Percentiles rank a stretch among this genome's conserved stretches.
phyloP scores from a whole-genome alignment of 257 asterid genomes.

The Nicotiana otophora region DNA sequence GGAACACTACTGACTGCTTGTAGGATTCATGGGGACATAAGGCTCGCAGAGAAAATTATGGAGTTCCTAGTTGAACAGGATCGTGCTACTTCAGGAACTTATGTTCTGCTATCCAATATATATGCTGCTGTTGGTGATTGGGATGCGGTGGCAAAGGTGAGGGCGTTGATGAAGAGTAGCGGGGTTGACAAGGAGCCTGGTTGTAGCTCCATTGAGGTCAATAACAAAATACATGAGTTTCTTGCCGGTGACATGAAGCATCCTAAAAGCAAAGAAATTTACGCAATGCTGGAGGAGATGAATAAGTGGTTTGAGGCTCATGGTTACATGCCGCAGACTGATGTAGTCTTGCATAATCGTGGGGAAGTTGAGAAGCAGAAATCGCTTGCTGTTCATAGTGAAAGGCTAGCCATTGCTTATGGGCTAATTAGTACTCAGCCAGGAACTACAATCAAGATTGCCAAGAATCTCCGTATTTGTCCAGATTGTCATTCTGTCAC shows the following conservation, averaged over 20 bases:
- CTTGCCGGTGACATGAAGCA: slow-evolving; percentile 27
- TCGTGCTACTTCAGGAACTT: slow-evolving; percentile 19
- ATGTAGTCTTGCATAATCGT: slow-evolving; percentile 21
- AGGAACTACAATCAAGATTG: slow-evolving; percentile 26
- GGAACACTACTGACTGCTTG: slow-evolving; percentile 27
- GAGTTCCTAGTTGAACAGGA: slow-evolving; percentile 10
- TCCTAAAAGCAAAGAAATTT: slow-evolving; percentile 23
- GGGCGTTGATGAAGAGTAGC: slow-evolving; percentile 22
- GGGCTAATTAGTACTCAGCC: slow-evolving; percentile 24
- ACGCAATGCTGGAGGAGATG: slow-evolving; percentile 24
- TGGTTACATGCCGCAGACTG: slow-evolving; percentile 15
- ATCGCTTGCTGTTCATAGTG: slow-evolving; percentile 27
- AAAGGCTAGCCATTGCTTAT: slow-evolving; percentile 26
- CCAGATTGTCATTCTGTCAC: slow-evolving; percentile 27
- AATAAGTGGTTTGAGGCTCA: slow-evolving; percentile 14
- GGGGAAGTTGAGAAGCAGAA: slow-evolving; percentile 14
- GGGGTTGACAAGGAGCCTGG: slow-evolving; percentile 30
- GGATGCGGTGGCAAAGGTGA: slow-evolving; percentile 27
- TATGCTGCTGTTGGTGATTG: slow-evolving; percentile 25
- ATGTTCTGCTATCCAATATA: slow-evolving; percentile 29
- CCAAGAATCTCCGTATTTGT: slow-evolving; percentile 31
- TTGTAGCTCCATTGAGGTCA: slow-evolving; percentile 31
- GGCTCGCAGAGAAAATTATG: slow-evolving; percentile 18
- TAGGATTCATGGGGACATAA: slow-evolving; percentile 18
- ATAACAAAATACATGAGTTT: slow-evolving; percentile 20